phyloP scores from a whole-genome alignment of 441 rosid species.

The Populus hybrid region DNA sequence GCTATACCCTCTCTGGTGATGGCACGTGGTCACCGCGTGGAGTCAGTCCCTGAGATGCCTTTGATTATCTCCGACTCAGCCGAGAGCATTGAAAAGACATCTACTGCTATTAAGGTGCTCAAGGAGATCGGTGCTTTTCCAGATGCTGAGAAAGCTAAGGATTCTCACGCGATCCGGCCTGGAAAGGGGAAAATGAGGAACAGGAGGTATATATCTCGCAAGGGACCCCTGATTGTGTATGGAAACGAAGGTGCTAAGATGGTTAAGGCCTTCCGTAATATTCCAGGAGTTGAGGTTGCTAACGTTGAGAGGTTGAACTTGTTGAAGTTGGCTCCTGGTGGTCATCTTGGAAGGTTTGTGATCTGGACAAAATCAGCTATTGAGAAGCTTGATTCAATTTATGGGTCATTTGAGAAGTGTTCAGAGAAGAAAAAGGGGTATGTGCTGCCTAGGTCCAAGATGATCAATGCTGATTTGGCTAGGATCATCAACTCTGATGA shows the following conservation, averaged over 20 bases:
- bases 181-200: slow-evolving; percentile 94
- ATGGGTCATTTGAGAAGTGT: slow-evolving; percentile 78
- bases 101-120: slow-evolving; percentile 67
- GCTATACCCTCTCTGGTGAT: slow-evolving; percentile 79
- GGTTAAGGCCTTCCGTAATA: slow-evolving; percentile 81
- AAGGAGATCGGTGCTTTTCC: slow-evolving; percentile 77
- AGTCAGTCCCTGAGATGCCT: slow-evolving; percentile 84
- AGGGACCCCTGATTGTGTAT: slow-evolving; percentile 86
- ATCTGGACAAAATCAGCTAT: slow-evolving; percentile 93
- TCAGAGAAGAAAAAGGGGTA: slow-evolving; percentile 92
- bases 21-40: slow-evolving; percentile 92
- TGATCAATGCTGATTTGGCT: slow-evolving; percentile 89
- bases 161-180: slow-evolving; percentile 72
- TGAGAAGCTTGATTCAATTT: slow-evolving; percentile 82
- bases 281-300: slow-evolving; percentile 86
- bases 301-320: slow-evolving; percentile 80
- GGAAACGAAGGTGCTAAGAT: slow-evolving; percentile 78
- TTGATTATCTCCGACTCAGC: slow-evolving; percentile 66
- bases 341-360: slow-evolving; percentile 85
- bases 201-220: slow-evolving; percentile 75
- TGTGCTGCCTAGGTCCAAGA: slow-evolving; percentile 74
- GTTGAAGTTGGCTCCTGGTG: slow-evolving; percentile 93
- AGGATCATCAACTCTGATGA: slow-evolving; percentile 96
- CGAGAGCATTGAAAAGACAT: slow-evolving; percentile 74
- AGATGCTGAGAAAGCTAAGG: slow-evolving; percentile 87